A percentile compares a stretch with the other conserved stretches of the same genome.
Evolutionary conservation across 164 flowering plant genomes (phyloP).

Genomic region (Macadamia tetraphylla): DNA sequence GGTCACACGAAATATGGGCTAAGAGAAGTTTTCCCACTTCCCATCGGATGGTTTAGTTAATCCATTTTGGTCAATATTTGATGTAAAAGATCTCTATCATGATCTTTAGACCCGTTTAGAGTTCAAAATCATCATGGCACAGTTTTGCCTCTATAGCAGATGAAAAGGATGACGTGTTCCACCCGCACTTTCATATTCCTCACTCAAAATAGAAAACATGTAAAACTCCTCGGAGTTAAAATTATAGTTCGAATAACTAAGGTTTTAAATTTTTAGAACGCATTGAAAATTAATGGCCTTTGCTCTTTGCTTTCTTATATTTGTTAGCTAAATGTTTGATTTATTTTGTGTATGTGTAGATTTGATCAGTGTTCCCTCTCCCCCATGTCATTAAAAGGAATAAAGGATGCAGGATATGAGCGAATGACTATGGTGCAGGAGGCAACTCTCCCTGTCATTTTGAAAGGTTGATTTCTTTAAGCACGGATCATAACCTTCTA

Average conservation of each 20-base stretch:
- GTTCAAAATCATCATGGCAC: neutral
- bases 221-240: neutral
- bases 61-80: neutral
- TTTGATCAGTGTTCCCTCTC: slow-evolving; percentile 84
- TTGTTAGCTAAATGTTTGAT: slow-evolving; percentile 6
- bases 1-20: neutral
- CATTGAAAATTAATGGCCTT: neutral
- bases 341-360: slow-evolving; percentile 35
- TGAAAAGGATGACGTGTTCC: neutral
- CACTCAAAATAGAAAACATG: slow-evolving; percentile 1
- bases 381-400: slow-evolving; percentile 71
- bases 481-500: neutral
- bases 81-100: neutral
- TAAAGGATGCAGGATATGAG: slow-evolving; percentile 91
- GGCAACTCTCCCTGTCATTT: slow-evolving; percentile 90
- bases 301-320: neutral
- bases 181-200: neutral
- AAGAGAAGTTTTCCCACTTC: neutral
- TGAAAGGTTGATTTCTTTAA: slow-evolving; percentile 54
- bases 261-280: neutral
- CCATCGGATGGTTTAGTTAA: neutral
- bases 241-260: neutral
- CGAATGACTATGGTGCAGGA: slow-evolving; percentile 94
- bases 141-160: neutral
- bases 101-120: no score